These are phyloP conservation scores for Aureobasidium namibiae DNA, from an alignment of 2,329 filamentous ascomycete species.

Conservation along the genomic window DNA sequence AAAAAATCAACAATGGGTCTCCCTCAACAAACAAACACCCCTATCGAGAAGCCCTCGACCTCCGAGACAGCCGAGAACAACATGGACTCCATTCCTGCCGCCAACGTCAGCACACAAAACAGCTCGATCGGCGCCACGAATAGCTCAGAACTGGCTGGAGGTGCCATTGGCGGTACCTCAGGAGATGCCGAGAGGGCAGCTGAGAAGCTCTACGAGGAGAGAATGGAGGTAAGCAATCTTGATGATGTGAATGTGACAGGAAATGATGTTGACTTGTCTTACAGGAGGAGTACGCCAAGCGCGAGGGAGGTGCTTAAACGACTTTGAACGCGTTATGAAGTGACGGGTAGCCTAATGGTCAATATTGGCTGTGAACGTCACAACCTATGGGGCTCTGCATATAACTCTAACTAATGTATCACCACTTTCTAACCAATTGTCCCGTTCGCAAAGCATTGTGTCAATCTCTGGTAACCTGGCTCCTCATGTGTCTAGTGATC, in stretches of 20 bases:
- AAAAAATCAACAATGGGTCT: conserved; percentile 5
- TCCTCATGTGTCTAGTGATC: background rate
- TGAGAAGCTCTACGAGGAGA: conserved; percentile 13
- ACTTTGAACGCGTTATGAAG: background rate
- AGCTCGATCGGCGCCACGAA: background rate
- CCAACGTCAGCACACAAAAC: background rate
- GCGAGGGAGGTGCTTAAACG: conserved; percentile 5
- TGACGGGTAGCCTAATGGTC: background rate
- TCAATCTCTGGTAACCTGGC: too few species aligned
- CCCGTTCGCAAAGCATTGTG: too few species aligned
- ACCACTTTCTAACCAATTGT: background rate
- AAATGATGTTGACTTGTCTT: background rate
- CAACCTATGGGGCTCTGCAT: background rate
- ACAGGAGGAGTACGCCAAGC: conserved; percentile 10
- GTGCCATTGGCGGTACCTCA: conserved; percentile 2
- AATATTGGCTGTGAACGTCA: background rate
- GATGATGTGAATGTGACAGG: too few species aligned
- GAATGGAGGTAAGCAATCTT: conserved; percentile 2
- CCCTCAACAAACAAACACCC: conserved; percentile 11
- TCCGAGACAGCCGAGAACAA: conserved; percentile 2
- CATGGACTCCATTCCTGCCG: background rate
- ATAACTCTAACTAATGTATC: background rate
- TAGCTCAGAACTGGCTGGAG: background rate
- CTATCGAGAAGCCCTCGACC: conserved; percentile 11
- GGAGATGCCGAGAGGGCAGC: conserved; percentile 7